Base-by-base conservation (phyloP, 1,284 basidiomycete genomes). In the Ceratobasidium sp. region DNA sequence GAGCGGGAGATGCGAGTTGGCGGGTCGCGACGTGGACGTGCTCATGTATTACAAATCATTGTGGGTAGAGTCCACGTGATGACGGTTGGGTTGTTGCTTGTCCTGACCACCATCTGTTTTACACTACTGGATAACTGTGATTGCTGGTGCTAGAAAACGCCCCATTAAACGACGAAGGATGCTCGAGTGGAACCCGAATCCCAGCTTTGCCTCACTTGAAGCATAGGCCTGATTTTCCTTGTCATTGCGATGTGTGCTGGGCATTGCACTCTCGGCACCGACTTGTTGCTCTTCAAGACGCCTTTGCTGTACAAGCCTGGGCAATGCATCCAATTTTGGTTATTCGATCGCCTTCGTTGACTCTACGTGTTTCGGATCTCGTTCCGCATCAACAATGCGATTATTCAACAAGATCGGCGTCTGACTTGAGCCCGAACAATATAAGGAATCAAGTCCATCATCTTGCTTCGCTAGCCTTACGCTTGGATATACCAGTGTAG, bases 11-110 rank as follows among this genome's bases (percentile, higher is more conserved):
- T 51, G 2, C 33, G 4, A 33, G 33, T 33, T 18, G 40, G 67
- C 49, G 10, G 33, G 49, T 76, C 73, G 63, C 73, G 73, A 76
- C 73, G 33, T 33, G 33, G 33, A 33, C 4, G 33, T 33, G 33
- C 33, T 33, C n/a, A n/a, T n/a, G n/a, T n/a, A n/a, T n/a, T n/a
- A 42, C 61, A 64, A 64, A 64, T 23, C 28, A 39, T 26, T 7
- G 61, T 64, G 39, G 39, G 61, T 33, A 18, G 42, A 1, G 28
- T 28, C 9, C 61, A 64, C 61, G 61, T 64, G 61, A 44, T 40
- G 7, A 13, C 2, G 49, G 4, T 33, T 33, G 33, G 33, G n/a
- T n/a, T n/a, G n/a, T n/a, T n/a, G n/a, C 33, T 33, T 33, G 33
- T 33, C 33, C 33, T 33, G 33, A 33, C 33, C 33, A 33, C 33